phyloP scores from a whole-genome alignment of 306 rosid species.

The Gynostemma pentaphyllum region DNA sequence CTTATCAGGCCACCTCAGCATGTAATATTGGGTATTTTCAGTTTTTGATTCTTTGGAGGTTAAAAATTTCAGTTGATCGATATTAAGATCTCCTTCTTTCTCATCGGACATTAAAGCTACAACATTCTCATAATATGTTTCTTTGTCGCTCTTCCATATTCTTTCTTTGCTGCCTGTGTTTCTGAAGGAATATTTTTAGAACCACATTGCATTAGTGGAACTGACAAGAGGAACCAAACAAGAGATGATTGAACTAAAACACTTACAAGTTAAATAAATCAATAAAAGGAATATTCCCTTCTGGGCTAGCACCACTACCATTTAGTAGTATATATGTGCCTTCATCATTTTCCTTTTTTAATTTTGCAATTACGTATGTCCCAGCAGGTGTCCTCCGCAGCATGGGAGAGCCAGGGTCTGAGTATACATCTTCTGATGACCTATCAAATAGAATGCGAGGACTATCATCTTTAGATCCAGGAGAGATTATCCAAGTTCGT shows the following conservation, averaged over 20 bases:
- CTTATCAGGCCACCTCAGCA: slow-evolving; percentile 78
- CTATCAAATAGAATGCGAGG: slow-evolving; percentile 84
- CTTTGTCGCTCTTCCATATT: slow-evolving; percentile 88
- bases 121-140: slow-evolving; percentile 70
- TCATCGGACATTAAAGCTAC: slow-evolving; percentile 90
- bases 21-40: slow-evolving; percentile 82
- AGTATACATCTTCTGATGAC: slow-evolving; percentile 94
- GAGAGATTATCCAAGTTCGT: slow-evolving; percentile 80
- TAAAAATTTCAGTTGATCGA: slow-evolving; percentile 64
- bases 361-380: slow-evolving; percentile 66
- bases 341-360: slow-evolving; percentile 55
- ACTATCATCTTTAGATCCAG: slow-evolving; percentile 52
- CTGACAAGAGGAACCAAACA: neutral
- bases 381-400: slow-evolving; percentile 77
- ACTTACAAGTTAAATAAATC: slow-evolving; percentile 94
- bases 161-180: slow-evolving; percentile 78
- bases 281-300: slow-evolving; percentile 92
- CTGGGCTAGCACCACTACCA: slow-evolving; percentile 88
- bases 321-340: slow-evolving; percentile 57
- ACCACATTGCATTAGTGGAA: slow-evolving; percentile 15
- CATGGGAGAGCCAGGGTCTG: slow-evolving; percentile 99
- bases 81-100: slow-evolving; percentile 72
- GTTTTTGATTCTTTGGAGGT: slow-evolving; percentile 94
- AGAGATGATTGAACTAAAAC: slow-evolving; percentile 7
- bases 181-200: slow-evolving; percentile 53